Conservation (phyloP, 768 basidiomycete genomes). For the Serendipita sp. region DNA sequence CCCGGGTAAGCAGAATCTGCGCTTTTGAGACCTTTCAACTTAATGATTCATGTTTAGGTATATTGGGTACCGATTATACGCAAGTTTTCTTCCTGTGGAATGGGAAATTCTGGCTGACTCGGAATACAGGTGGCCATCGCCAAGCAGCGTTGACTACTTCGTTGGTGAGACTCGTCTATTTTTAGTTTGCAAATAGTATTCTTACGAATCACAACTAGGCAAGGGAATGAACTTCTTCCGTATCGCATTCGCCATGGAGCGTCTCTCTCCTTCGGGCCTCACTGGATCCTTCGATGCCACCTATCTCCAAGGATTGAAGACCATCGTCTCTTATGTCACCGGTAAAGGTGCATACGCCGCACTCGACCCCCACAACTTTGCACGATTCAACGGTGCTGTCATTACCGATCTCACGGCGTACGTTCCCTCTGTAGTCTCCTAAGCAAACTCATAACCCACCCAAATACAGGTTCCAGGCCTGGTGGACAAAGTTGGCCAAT, state of each 20-base stretch:
- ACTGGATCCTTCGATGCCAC: constrained; percentile 36
- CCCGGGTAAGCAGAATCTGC: neutral
- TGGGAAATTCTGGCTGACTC: no score
- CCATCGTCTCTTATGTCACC: constrained; percentile 43
- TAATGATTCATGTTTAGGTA: no score
- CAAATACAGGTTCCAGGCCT: constrained; percentile 30
- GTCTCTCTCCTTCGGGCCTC: constrained; percentile 39
- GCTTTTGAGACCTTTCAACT: no score
- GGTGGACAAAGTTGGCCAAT: constrained; percentile 41
- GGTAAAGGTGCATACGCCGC: constrained; percentile 41
- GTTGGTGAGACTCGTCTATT: neutral
- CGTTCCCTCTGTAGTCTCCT: neutral
- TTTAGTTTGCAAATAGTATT: neutral
- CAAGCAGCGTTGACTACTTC: constrained; percentile 24
- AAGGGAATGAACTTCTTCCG: constrained; percentile 50
- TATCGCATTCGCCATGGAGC: constrained; percentile 43
- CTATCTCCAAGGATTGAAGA: constrained; percentile 36
- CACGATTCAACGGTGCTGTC: constrained; percentile 38
- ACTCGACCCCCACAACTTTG: constrained; percentile 45
- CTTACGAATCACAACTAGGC: constrained; percentile 27
- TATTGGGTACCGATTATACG: no score
- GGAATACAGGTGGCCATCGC: constrained; percentile 25
- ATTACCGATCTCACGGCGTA: constrained; percentile 35
- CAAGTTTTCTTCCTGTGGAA: no score
- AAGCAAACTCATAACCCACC: neutral